Conservation (phyloP, 78 protist genomes). For the Pigoraptor vietnamica region DNA sequence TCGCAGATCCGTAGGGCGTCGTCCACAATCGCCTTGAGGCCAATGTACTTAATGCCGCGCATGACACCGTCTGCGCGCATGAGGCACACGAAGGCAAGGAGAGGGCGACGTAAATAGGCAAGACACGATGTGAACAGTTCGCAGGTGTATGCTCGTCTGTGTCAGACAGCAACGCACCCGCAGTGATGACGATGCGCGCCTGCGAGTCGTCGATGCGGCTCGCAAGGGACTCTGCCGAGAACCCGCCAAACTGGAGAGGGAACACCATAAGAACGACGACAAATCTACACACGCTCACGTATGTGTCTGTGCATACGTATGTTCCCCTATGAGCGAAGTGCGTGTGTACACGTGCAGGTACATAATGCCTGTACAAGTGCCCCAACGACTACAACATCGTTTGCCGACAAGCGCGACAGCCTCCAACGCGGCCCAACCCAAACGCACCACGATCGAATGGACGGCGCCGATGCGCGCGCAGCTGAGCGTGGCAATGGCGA, state of each 20-base stretch:
- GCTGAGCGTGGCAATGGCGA: slow-evolving; percentile 19
- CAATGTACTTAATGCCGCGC: slow-evolving; percentile 51
- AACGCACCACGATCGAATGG: slow-evolving; percentile 46
- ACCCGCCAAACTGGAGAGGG: slow-evolving; percentile 46
- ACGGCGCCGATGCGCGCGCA: slow-evolving; percentile 74
- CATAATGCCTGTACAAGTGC: background rate
- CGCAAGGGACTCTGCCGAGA: slow-evolving; percentile 26
- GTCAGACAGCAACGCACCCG: slow-evolving; percentile 10
- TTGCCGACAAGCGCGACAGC: no score
- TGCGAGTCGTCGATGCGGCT: slow-evolving; percentile 41
- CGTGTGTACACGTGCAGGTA: background rate
- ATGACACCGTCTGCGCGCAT: slow-evolving; percentile 24
- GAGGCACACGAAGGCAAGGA: background rate
- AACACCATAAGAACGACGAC: no score
- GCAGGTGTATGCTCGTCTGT: no score
- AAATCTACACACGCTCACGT: no score
- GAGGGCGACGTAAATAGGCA: background rate
- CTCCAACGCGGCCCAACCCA: background rate
- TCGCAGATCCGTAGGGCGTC: background rate
- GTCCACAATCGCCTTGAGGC: slow-evolving; percentile 18
- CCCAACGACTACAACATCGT: no score
- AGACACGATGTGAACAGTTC: background rate
- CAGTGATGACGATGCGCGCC: slow-evolving; percentile 40
- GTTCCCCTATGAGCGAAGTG: slow-evolving; percentile 31
- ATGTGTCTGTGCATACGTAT: no score